Base-by-base conservation (phyloP, 2,329 filamentous ascomycete genomes). In the Sclerotinia glacialis region DNA sequence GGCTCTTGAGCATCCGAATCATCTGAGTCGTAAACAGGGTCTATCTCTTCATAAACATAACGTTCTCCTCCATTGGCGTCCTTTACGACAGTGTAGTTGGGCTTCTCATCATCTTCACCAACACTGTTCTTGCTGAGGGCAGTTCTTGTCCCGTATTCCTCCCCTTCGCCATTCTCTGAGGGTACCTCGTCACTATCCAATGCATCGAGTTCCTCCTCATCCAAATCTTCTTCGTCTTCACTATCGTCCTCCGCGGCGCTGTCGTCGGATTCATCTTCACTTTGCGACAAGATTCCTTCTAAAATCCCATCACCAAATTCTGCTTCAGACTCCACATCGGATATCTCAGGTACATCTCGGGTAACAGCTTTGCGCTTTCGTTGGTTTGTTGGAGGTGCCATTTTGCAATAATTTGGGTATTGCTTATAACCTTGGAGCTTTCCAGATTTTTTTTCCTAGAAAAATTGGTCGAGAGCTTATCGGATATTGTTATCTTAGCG, bases 1-100 rank as follows among this genome's bases (percentile, higher is more conserved):
- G 89, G 86, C 66, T 86, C 89, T 69, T 90, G 87, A 4, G 88
- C 89, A 77, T 97, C 94, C 3, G 91, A 91, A 76, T 97, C 94
- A 79, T 99, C 96, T 1, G 93, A 97, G 76, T 98, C 95, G 79
- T 99, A 97, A 64, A 93, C 89, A 3, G 94, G 92, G 72, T 98
- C 90, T 70, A 99, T 93, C 76, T 98, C 95, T 70, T 90, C 86
- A 79, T 98, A 99, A 54, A 97, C 84, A 76, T 96, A 99, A 77
- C 95, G 88, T 70, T 89, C 86, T 74, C 92, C 91, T 68, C 95
- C 95, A 79, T 97, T 95, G 72, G 95, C 94, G 74, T 97, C 95
- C 67, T 84, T 89, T 53, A 89, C 83, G 52, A 89, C 77, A 64
- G 80, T 82, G 70, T 86, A 86, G 70, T 83, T 82, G 66, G 79